A percentile compares a stretch with the other conserved stretches of the same genome.
Conservation (phyloP, 108 stramenopile species). For the Conticribra guillardii region DNA sequence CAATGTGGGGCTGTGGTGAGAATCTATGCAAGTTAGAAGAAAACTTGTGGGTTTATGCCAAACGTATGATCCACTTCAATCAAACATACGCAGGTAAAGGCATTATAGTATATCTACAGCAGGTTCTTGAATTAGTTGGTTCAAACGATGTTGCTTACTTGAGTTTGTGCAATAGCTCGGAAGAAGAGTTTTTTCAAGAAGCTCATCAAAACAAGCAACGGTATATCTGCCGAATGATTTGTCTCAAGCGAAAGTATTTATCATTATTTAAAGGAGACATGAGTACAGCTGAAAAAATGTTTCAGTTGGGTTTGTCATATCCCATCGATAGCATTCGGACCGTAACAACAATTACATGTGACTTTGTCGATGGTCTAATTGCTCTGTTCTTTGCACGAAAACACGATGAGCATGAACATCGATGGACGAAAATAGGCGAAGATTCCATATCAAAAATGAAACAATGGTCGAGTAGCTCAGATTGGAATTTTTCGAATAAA, state of each 20-base stretch:
- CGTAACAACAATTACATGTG: slow-evolving; percentile 26
- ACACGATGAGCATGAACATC: not conserved
- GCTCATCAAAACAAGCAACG: not conserved
- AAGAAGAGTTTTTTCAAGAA: slow-evolving; percentile 10
- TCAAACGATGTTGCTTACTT: not conserved
- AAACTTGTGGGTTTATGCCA: not conserved
- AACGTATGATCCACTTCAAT: slow-evolving; percentile 2
- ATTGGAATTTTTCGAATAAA: slow-evolving; percentile 52
- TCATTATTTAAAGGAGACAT: slow-evolving; percentile 17
- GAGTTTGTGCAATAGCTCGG: slow-evolving; percentile 7
- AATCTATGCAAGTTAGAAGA: slow-evolving; percentile 15
- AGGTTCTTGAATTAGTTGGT: not conserved
- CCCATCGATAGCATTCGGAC: slow-evolving; percentile 10
- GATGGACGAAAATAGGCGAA: slow-evolving; percentile 19
- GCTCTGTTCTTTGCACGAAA: slow-evolving; percentile 30
- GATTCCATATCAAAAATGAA: slow-evolving; percentile 20
- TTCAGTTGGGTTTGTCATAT: slow-evolving; percentile 10
- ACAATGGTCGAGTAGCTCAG: slow-evolving; percentile 37
- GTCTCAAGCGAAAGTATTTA: slow-evolving; percentile 11
- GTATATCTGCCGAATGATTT: slow-evolving; percentile 4
- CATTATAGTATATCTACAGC: not conserved
- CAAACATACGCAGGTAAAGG: not conserved
- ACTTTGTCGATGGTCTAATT: slow-evolving; percentile 45
- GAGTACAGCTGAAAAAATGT: slow-evolving; percentile 13
- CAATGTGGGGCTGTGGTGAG: slow-evolving; percentile 11